phyloP scores from a whole-genome alignment of 2,329 filamentous ascomycete genomes.

The Tolypocladium sp. region DNA sequence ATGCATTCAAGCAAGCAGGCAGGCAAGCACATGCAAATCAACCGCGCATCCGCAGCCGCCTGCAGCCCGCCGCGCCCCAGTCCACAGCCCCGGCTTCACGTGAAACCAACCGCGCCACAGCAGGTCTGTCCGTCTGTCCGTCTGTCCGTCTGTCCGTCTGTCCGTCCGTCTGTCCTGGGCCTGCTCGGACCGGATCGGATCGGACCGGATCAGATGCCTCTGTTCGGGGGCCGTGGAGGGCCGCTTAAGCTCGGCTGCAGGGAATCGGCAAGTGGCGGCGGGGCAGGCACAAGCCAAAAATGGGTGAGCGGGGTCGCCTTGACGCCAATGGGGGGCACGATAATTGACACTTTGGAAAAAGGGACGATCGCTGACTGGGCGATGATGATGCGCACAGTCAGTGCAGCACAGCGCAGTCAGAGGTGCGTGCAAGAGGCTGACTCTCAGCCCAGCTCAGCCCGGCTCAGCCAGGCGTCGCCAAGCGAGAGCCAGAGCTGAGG shows the following conservation, averaged over 20 bases:
- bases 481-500: neutral
- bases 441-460: neutral
- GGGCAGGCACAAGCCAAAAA: neutral
- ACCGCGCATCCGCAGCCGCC: neutral
- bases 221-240: neutral
- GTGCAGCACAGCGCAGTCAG: neutral
- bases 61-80: neutral
- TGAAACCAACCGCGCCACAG: neutral
- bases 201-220: slow-evolving; percentile 4
- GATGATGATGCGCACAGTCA: neutral
- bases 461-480: neutral
- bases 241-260: slow-evolving; percentile 9
- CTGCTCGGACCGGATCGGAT: slow-evolving; percentile 1
- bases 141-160: neutral
- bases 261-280: neutral
- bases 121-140: neutral
- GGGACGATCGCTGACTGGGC: neutral
- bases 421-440: no score
- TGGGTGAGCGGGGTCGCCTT: neutral
- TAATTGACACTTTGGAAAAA: neutral
- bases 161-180: no score
- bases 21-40: neutral
- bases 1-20: neutral
- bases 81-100: neutral
- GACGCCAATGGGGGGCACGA: slow-evolving; percentile 1